Conservation (phyloP, 768 basidiomycete genomes). For the Suillus ampliporus region DNA sequence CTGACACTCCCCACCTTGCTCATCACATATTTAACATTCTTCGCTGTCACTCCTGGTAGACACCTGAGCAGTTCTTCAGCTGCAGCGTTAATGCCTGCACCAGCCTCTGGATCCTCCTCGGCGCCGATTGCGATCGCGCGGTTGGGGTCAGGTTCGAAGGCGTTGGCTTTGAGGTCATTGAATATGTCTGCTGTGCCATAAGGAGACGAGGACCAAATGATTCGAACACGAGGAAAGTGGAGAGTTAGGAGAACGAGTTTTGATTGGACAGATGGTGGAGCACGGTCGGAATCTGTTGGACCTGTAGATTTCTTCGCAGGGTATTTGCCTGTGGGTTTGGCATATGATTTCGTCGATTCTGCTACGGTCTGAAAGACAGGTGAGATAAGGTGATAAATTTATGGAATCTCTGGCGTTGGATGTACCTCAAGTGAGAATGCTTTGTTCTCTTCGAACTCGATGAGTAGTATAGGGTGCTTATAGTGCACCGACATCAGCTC, state of each 20-base stretch:
- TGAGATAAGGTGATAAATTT: not conserved
- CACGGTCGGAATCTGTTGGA: slow-evolving; percentile 32
- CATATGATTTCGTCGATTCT: slow-evolving; percentile 67
- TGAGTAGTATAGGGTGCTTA: slow-evolving; percentile 89
- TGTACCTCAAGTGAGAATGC: slow-evolving; percentile 87
- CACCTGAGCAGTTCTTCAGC: slow-evolving; percentile 84
- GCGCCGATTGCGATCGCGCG: slow-evolving; percentile 83
- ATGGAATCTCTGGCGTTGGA: not conserved
- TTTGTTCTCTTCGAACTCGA: slow-evolving; percentile 98
- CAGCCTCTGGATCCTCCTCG: slow-evolving; percentile 71
- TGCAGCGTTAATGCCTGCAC: slow-evolving; percentile 70
- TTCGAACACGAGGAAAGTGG: slow-evolving; percentile 88
- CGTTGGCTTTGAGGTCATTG: slow-evolving; percentile 84
- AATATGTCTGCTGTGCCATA: slow-evolving; percentile 93
- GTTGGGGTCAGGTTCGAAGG: slow-evolving; percentile 78
- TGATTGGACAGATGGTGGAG: slow-evolving; percentile 75
- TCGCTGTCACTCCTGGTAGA: slow-evolving; percentile 84
- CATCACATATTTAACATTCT: slow-evolving; percentile 88
- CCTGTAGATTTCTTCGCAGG: slow-evolving; percentile 50
- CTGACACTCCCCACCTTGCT: slow-evolving; percentile 77
- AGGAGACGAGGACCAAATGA: slow-evolving; percentile 98
- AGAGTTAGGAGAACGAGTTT: slow-evolving; percentile 91
- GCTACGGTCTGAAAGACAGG: slow-evolving; percentile 54
- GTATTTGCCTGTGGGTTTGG: slow-evolving; percentile 63
- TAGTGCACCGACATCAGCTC: slow-evolving; percentile 97